Evolutionary conservation across 2,329 filamentous ascomycete species (phyloP), one percentile per base, ranked within the genome.

Genomic region (Mycosphaerelloides madeirae): DNA sequence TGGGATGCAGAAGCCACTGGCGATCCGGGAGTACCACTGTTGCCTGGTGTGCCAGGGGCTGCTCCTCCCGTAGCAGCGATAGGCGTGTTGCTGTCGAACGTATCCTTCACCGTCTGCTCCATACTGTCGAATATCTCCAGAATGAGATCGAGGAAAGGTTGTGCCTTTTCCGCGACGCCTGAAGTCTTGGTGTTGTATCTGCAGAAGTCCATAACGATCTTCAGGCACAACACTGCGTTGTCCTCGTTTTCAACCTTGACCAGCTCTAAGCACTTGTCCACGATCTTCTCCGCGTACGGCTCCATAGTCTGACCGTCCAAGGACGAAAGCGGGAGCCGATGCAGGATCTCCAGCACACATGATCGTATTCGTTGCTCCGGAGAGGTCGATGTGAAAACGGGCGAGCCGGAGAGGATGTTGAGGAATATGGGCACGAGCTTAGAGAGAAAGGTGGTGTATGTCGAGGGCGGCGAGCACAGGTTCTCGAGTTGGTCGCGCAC

Each of bases 151-250:
- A 99, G 72, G 65, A 98, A 98, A 2, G 82, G 78, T 65, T 97
- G 91, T 3, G 96, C 90, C 63, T 87, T 89, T 46, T 79, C 77
- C n/a, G 72, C 70, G 6, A 96, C 81, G 19, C 84, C 82, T 18
- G 49, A 22, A 31, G 58, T 59, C 69, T 91, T 94, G 45, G 84
- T 80, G 67, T 97, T 91, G 63, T 95, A 88, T 38, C 93, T 83
- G 77, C 95, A 88, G 53, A 97, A 84, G 63, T 99, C 93, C 73
- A 95, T 96, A 40, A 95, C 88, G 12, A 91, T 95, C 74, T 98
- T 98, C 70, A 99, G 88, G 65, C 91, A 96, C 51, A 98, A 73
- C n/a, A 94, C 88, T 2, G 91, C 93, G 75, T 98, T 99, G 52
- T 99, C 93, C 69, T 99, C 93, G 59, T 98, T 98, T 68, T 99